Evolutionary conservation across 106 monocot species (phyloP).

Genomic region (Allium fistulosum): DNA sequence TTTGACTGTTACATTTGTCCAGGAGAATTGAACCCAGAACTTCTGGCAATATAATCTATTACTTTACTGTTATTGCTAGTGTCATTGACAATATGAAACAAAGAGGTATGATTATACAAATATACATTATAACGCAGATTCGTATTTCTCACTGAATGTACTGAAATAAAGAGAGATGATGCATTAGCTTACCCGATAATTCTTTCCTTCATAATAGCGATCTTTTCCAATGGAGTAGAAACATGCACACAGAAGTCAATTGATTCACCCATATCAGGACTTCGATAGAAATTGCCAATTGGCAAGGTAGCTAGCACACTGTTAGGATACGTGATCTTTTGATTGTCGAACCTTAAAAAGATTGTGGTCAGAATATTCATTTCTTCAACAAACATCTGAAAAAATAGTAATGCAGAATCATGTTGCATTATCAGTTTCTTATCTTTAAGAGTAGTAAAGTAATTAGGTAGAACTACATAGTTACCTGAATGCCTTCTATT

Average conservation of each 20-base stretch:
- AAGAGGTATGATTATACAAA: too few species aligned
- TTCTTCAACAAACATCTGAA: conserved; percentile 86
- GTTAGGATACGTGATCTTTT: conserved; percentile 87
- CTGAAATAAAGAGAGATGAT: too few species aligned
- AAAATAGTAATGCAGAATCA: background rate
- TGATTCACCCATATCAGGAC: conserved; percentile 88
- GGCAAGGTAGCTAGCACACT: conserved; percentile 45
- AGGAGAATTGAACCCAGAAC: too few species aligned
- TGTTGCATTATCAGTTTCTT: too few species aligned
- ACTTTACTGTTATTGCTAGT: too few species aligned
- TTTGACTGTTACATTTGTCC: too few species aligned
- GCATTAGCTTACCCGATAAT: conserved; percentile 41
- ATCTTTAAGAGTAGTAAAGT: background rate
- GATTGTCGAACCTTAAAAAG: conserved; percentile 70
- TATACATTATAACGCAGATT: too few species aligned
- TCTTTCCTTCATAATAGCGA: conserved; percentile 69
- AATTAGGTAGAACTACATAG: background rate
- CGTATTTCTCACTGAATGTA: too few species aligned
- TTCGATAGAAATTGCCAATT: conserved; percentile 76
- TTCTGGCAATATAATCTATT: too few species aligned
- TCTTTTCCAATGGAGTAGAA: conserved; percentile 71
- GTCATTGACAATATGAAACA: too few species aligned
- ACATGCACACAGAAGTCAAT: conserved; percentile 80
- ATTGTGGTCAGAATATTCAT: conserved; percentile 93
- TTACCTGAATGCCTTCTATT: conserved; percentile 75